phyloP scores from a whole-genome alignment of 345 rosid genomes.

The Jatropha curcas region DNA sequence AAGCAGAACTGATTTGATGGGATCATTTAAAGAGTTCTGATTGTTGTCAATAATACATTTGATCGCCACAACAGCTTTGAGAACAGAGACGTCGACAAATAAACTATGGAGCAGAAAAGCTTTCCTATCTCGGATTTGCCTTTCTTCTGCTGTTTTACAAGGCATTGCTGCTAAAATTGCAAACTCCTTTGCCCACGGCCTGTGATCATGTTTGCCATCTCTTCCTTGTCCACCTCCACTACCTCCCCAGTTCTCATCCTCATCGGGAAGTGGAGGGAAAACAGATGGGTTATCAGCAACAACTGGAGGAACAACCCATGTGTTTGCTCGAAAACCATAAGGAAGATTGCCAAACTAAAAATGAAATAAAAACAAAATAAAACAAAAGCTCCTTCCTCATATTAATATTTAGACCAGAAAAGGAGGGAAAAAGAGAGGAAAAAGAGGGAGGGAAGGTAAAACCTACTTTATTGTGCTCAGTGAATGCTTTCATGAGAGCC shows the following conservation, averaged over 20 bases:
- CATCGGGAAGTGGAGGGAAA: slow-evolving; percentile 34
- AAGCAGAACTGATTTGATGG: slow-evolving; percentile 11
- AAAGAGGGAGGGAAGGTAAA: not conserved
- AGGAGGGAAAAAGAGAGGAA: not conserved
- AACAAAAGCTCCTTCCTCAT: not conserved
- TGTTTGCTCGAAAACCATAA: slow-evolving; percentile 39
- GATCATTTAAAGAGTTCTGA: slow-evolving; percentile 9
- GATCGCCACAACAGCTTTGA: slow-evolving; percentile 32
- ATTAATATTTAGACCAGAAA: not conserved
- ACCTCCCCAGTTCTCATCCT: slow-evolving; percentile 43
- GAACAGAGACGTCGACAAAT: slow-evolving; percentile 37
- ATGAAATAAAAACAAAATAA: not conserved
- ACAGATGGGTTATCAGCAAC: slow-evolving; percentile 36
- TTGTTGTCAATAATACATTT: slow-evolving; percentile 17
- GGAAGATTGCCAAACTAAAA: slow-evolving; percentile 41
- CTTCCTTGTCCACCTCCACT: slow-evolving; percentile 40
- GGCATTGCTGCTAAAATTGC: slow-evolving; percentile 38
- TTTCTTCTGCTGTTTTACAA: slow-evolving; percentile 39
- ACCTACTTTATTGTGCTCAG: slow-evolving; percentile 35
- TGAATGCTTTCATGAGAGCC: slow-evolving; percentile 34
- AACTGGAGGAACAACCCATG: slow-evolving; percentile 40
- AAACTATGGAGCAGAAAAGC: slow-evolving; percentile 39
- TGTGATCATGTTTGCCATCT: slow-evolving; percentile 25
- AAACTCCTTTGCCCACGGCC: slow-evolving; percentile 41
- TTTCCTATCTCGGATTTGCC: slow-evolving; percentile 37